Percentiles rank a stretch among this genome's conserved stretches.
These are phyloP conservation scores for Calycina herbarum DNA, from an alignment of 2,329 filamentous ascomycete genomes.

Conservation along the genomic window DNA sequence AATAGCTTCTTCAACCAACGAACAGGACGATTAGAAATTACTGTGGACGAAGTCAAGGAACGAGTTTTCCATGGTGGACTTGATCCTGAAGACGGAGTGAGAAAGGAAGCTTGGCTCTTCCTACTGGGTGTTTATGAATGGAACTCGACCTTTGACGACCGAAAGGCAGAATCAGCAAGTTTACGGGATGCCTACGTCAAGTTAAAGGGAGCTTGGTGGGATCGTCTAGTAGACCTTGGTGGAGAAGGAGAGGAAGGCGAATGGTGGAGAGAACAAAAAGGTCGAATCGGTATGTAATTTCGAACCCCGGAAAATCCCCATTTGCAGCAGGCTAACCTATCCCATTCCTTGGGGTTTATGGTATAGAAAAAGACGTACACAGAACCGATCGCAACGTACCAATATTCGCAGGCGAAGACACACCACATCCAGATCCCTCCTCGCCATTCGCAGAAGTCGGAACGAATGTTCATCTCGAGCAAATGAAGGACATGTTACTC, in stretches of 20 bases:
- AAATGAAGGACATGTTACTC: conserved; percentile 98
- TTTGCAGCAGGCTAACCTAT: conserved; percentile 38
- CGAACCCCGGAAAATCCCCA: conserved; percentile 11
- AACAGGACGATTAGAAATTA: conserved; percentile 75
- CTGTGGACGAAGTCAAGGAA: conserved; percentile 91
- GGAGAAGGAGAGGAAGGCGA: conserved; percentile 81
- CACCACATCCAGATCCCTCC: conserved; percentile 91
- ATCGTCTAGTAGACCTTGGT: conserved; percentile 79
- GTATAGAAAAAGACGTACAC: conserved; percentile 94
- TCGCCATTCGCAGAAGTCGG: conserved; percentile 91
- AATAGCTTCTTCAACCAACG: conserved; percentile 79
- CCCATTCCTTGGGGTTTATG: conserved; percentile 52
- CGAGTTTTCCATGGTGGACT: conserved; percentile 95
- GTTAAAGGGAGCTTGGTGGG: conserved; percentile 95
- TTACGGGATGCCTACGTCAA: conserved; percentile 91
- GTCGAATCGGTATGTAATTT: conserved; percentile 75
- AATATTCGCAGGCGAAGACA: conserved; percentile 96
- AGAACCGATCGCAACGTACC: conserved; percentile 91
- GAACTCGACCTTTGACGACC: conserved; percentile 85
- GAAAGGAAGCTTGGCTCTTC: conserved; percentile 97
- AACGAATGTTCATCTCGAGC: conserved; percentile 96
- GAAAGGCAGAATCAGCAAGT: conserved; percentile 79
- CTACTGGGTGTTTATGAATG: conserved; percentile 89
- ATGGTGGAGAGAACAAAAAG: conserved; percentile 95
- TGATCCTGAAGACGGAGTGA: conserved; percentile 82